These are phyloP conservation scores for Pseudogymnoascus sp. DNA, from an alignment of 2,329 filamentous ascomycete genomes.

Conservation along the genomic window DNA sequence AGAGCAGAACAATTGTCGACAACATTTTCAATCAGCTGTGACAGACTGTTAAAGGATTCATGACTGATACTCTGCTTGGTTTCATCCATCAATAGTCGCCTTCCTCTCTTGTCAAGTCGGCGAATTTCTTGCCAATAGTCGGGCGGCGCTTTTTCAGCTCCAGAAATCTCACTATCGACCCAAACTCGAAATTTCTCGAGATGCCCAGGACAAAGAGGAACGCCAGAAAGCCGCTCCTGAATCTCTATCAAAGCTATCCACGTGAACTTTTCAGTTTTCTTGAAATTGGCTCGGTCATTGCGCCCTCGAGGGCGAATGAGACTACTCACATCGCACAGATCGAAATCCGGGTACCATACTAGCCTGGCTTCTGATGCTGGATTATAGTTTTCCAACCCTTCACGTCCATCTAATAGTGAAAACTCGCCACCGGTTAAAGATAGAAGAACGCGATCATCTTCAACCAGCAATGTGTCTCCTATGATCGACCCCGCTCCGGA, in stretches of 20 bases:
- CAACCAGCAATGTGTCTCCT: background rate
- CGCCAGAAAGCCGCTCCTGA: background rate
- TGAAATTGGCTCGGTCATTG: background rate
- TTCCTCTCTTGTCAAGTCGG: background rate
- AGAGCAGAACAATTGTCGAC: background rate
- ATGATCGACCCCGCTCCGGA: background rate
- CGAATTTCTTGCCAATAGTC: background rate
- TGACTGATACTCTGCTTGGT: background rate
- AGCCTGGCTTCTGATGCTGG: conserved; percentile 11
- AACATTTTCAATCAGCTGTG: background rate
- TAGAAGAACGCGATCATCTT: background rate
- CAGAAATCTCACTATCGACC: conserved; percentile 8
- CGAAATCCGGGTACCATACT: conserved; percentile 15
- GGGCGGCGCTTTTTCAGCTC: background rate
- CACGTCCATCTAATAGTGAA: conserved; percentile 10
- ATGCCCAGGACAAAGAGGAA: conserved; percentile 1
- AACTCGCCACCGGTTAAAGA: background rate
- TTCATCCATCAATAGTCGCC: background rate
- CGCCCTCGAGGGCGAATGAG: conserved; percentile 8
- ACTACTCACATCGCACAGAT: conserved; percentile 9
- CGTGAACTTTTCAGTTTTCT: conserved; percentile 12
- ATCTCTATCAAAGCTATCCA: conserved; percentile 15
- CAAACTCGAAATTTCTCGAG: conserved; percentile 15
- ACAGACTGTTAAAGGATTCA: background rate
- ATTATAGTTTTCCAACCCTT: background rate